phyloP scores from a whole-genome alignment of 2,329 filamentous ascomycete genomes.

The Cryphonectria radicalis region DNA sequence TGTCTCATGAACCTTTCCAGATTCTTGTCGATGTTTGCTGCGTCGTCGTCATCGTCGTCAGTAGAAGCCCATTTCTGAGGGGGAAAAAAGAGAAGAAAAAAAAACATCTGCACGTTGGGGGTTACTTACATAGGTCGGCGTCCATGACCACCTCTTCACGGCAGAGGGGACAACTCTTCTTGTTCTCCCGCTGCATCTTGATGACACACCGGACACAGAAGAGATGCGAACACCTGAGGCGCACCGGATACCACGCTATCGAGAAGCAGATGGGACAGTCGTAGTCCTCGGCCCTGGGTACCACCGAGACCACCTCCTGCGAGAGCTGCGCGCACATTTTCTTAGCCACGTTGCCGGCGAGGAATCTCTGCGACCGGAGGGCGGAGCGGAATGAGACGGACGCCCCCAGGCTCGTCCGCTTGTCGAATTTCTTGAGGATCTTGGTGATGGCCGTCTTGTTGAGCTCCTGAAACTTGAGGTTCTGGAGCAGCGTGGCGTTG shows the following conservation, averaged over 20 bases:
- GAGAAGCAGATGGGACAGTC: constrained; percentile 79
- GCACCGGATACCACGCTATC: constrained; percentile 82
- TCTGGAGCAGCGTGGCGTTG: constrained; percentile 77
- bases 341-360: constrained; percentile 71
- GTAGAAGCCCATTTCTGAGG: neutral
- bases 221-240: constrained; percentile 73
- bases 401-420: constrained; percentile 75
- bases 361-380: constrained; percentile 62
- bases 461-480: constrained; percentile 82
- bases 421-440: constrained; percentile 92
- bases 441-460: constrained; percentile 79
- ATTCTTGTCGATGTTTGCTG: constrained; percentile 71
- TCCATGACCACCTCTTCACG: constrained; percentile 71
- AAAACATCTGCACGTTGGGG: no score
- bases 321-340: constrained; percentile 77
- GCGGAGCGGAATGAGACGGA: constrained; percentile 64
- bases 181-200: constrained; percentile 72
- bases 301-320: constrained; percentile 70
- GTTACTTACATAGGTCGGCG: constrained; percentile 64
- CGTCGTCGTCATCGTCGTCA: neutral
- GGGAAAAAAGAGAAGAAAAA: no score
- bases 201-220: constrained; percentile 87
- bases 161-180: constrained; percentile 76
- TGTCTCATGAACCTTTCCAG: constrained; percentile 71
- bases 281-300: constrained; percentile 85